These are phyloP conservation scores for Rhodamnia argentea DNA, from an alignment of 345 rosid genomes.

Conservation along the genomic window DNA sequence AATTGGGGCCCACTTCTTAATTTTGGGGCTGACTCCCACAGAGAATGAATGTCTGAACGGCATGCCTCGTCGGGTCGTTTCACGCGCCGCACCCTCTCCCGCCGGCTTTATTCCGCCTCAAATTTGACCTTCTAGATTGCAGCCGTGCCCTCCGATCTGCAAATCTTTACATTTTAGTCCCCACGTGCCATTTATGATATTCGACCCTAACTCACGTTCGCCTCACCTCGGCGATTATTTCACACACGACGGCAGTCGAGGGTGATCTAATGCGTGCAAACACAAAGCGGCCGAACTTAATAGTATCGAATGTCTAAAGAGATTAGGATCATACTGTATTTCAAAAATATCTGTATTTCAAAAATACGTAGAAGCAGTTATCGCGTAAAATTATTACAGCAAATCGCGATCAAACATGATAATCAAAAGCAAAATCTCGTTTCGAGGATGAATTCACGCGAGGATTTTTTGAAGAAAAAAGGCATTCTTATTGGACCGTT, in stretches of 20 bases:
- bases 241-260: too few relatives aligned
- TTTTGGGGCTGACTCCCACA: too few relatives aligned
- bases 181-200: background rate
- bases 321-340: too few relatives aligned
- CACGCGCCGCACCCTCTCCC: background rate
- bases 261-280: accelerated
- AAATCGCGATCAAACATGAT: too few relatives aligned
- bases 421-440: too few relatives aligned
- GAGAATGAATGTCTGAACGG: background rate
- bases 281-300: background rate
- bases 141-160: background rate
- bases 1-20: background rate
- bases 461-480: background rate
- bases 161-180: background rate
- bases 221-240: background rate
- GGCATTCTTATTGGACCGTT: background rate
- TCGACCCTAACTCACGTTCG: background rate
- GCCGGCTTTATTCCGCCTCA: background rate
- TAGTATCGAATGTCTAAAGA: background rate
- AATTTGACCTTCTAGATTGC: background rate
- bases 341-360: too few relatives aligned
- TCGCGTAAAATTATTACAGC: too few relatives aligned
- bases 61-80: background rate
- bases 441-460: background rate
- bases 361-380: too few relatives aligned